Conservation (phyloP, 1,139 yeast species). For the Suhomyces bokatorum region DNA sequence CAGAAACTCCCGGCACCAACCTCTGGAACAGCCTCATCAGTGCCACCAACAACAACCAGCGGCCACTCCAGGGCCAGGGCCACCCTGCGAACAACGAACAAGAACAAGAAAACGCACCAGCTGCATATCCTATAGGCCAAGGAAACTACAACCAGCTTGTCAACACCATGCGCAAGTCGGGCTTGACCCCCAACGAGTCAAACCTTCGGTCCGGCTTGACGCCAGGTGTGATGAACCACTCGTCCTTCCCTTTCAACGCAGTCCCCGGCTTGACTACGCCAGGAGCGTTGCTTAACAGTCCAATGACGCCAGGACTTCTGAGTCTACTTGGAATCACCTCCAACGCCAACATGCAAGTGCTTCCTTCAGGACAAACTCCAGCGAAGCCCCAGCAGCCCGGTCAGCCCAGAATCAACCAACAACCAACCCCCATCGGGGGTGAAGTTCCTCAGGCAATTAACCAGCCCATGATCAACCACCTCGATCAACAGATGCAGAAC, state of each 20-base stretch:
- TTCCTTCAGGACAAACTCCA: neutral
- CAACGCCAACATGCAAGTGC: neutral
- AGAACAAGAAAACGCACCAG: neutral
- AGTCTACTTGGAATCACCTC: constrained; percentile 25
- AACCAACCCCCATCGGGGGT: neutral
- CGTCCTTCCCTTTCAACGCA: constrained; percentile 19
- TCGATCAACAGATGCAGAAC: neutral
- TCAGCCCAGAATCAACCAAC: constrained; percentile 1
- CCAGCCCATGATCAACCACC: neutral
- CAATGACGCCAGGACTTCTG: constrained; percentile 44
- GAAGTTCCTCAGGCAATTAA: neutral
- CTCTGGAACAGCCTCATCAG: constrained; percentile 49
- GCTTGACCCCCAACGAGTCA: constrained; percentile 71
- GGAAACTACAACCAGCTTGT: constrained; percentile 29
- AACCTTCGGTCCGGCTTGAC: constrained; percentile 59
- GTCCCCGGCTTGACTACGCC: constrained; percentile 49
- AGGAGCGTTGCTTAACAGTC: constrained; percentile 40
- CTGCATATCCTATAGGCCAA: constrained; percentile 6
- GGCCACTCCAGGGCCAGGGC: neutral
- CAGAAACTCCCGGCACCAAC: constrained; percentile 52
- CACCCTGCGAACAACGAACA: neutral
- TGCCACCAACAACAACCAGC: constrained; percentile 27
- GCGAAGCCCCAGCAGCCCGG: neutral
- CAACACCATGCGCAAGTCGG: constrained; percentile 48
- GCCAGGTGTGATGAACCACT: constrained; percentile 34